Evolutionary conservation across 73 alveolate genomes (phyloP).

Genomic region (Uronychia setigera): DNA sequence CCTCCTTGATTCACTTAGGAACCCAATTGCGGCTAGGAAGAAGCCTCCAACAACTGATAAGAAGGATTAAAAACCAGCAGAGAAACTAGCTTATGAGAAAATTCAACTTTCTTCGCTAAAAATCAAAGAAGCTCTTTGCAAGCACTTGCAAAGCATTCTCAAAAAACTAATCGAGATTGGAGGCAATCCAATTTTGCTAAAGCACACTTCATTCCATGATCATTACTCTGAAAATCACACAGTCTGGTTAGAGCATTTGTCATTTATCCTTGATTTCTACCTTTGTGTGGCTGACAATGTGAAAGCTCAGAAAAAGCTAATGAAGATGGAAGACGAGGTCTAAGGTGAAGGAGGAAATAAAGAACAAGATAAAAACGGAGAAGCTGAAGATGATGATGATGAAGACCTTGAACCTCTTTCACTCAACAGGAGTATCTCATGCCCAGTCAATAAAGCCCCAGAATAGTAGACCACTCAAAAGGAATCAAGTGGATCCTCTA

Average conservation of each 20-base stretch:
- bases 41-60: neutral
- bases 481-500: neutral
- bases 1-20: conserved; percentile 17
- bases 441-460: neutral
- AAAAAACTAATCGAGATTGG: conserved; percentile 40
- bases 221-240: conserved; percentile 10
- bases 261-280: conserved; percentile 20
- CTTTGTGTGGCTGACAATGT: conserved; percentile 11
- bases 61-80: neutral
- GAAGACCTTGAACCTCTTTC: conserved; percentile 38
- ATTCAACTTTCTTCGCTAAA: neutral
- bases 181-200: conserved; percentile 28
- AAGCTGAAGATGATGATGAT: conserved; percentile 17
- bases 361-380: neutral
- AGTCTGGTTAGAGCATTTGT: conserved; percentile 40
- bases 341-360: neutral
- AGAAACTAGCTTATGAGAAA: neutral
- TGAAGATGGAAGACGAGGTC: conserved; percentile 14
- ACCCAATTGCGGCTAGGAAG: neutral
- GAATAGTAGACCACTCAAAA: neutral
- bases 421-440: conserved; percentile 4
- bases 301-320: conserved; percentile 8
- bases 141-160: conserved; percentile 17
- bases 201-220: conserved; percentile 7
- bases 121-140: neutral